Evolutionary conservation across 1,284 basidiomycete species (phyloP), one percentile per base, ranked within the genome.

Genomic region (Apiotrichum gracile): DNA sequence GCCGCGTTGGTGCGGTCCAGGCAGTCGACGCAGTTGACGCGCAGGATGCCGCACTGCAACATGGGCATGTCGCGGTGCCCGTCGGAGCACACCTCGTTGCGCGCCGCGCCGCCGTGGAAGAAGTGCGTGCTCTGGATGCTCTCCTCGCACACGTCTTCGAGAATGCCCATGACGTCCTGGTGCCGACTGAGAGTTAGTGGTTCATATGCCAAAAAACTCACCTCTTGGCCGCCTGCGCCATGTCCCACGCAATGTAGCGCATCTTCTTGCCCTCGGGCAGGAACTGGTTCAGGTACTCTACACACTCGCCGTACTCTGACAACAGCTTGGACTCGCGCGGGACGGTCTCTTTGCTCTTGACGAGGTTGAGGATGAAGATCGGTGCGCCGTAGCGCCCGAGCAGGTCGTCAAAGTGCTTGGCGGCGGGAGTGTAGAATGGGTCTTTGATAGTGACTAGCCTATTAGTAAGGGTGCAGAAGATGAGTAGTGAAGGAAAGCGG

Each of bases 1-100:
- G 92, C 92, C 1, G 93, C 92, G 64, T 99, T 99, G 4, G 96
- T 99, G 5, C 92, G 84, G 70, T 98, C 96, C 9, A 99, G 79
- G 67, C 96, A 99, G 69, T 99, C 96, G 1, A 98, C 91, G 61
- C 89, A 96, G 65, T 96, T 96, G 0, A 85, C 90, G 9, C 91
- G 82, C 62, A 88, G 88, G 34, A 97, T 82, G 5, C 94, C 94
- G 49, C 88, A 89, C 74, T 99, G 96, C 14, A 98, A 75, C 1
- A 85, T 81, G 57, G 96, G 89, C 1, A 78, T 79, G 44, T 77
- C 78, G 9, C 90, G 82, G 80, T 85, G 87, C 2, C 77, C 68
- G 13, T 73, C 64, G 22, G 74, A 55, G 8, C 66, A 68, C 40
- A 29, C 7, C 40, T 67, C 68, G 47, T 66, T 63, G 13, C 73